Percentiles rank a stretch among this genome's conserved stretches.
Conservation (phyloP, 352 stramenopile genomes). For the Pythium biforme region DNA sequence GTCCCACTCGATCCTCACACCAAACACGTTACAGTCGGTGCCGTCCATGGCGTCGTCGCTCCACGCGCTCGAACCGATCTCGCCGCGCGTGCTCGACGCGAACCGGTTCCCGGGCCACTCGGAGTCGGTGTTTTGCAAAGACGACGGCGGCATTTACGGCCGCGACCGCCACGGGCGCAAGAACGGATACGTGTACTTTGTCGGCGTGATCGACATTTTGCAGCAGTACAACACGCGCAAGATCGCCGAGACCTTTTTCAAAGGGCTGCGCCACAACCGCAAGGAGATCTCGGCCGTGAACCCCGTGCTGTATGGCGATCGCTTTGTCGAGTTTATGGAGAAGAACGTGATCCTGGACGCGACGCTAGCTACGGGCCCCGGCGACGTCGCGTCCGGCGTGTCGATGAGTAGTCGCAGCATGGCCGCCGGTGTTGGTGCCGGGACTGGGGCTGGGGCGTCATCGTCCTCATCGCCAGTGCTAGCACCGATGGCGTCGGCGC, state of each 20-base stretch:
- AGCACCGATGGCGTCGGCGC: background rate
- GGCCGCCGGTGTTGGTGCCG: background rate
- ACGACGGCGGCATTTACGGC: constrained; percentile 72
- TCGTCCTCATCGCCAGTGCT: background rate
- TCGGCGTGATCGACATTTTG: constrained; percentile 93
- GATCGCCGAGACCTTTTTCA: constrained; percentile 89
- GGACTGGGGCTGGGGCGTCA: background rate
- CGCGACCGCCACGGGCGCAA: constrained; percentile 56
- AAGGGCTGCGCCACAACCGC: constrained; percentile 79
- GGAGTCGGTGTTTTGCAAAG: constrained; percentile 72
- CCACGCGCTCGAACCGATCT: constrained; percentile 35
- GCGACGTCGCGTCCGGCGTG: background rate
- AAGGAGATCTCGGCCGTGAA: constrained; percentile 89
- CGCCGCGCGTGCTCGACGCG: constrained; percentile 51
- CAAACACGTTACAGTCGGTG: constrained; percentile 13
- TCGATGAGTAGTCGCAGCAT: constrained; percentile 8
- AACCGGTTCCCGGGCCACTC: constrained; percentile 40
- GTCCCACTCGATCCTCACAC: constrained; percentile 15
- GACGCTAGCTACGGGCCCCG: constrained; percentile 30
- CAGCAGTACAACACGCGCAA: constrained; percentile 93
- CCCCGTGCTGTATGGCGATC: constrained; percentile 85
- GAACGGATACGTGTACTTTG: constrained; percentile 88
- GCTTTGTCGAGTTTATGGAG: constrained; percentile 91
- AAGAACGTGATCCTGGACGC: constrained; percentile 70
- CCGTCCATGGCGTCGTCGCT: constrained; percentile 23